Percentiles rank a stretch among this genome's conserved stretches.
Evolutionary conservation across 1,284 basidiomycete species (phyloP).

Genomic region (Cryptococcus maquisensis): DNA sequence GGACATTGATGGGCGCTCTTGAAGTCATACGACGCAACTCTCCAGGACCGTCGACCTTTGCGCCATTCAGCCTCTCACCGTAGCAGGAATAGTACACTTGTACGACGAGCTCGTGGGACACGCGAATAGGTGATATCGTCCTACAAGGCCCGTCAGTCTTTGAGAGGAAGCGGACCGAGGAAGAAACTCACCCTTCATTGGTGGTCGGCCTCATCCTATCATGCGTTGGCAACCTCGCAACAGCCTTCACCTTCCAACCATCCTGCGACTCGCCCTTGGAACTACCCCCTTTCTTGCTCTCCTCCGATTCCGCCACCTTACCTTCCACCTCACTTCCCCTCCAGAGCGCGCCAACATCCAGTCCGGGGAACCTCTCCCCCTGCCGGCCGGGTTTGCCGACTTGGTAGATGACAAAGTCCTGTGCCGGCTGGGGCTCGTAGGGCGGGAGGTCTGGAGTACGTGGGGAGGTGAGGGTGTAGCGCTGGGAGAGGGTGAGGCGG

Average conservation of each 20-base stretch:
- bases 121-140: conserved; percentile 44
- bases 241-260: conserved; percentile 34
- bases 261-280: conserved; percentile 2
- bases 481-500: conserved; percentile 39
- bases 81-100: conserved; percentile 46
- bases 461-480: conserved; percentile 37
- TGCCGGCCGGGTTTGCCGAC: conserved; percentile 29
- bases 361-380: conserved; percentile 28
- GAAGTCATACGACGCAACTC: conserved; percentile 40
- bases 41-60: conserved; percentile 33
- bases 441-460: conserved; percentile 38
- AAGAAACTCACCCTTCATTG: conserved; percentile 37
- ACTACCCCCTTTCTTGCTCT: neutral
- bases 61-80: conserved; percentile 28
- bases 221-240: conserved; percentile 42
- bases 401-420: conserved; percentile 36
- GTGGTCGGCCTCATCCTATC: conserved; percentile 44
- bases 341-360: conserved; percentile 33
- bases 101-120: conserved; percentile 36
- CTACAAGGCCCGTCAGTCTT: conserved; percentile 11
- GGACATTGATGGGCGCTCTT: conserved; percentile 34
- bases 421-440: conserved; percentile 25
- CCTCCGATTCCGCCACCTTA: neutral
- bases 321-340: conserved; percentile 34
- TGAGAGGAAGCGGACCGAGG: too few relatives aligned